A percentile compares a stretch with the other conserved stretches of the same genome.
Conservation (phyloP, 2,329 filamentous ascomycete species). For the Parascedosporium putredinis region DNA sequence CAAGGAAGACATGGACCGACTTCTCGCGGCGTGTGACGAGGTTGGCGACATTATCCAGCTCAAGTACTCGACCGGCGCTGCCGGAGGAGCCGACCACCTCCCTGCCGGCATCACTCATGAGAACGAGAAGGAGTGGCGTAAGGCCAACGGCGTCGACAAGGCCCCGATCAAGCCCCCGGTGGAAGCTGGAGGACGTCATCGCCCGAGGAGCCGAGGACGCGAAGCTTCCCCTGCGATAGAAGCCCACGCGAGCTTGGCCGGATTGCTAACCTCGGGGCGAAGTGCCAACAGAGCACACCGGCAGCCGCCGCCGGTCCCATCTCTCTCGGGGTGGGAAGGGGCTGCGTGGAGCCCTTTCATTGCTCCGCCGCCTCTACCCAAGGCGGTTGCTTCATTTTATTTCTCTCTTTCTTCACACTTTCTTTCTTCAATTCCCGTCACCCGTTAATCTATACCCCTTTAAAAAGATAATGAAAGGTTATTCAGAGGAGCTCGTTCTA, state of each 20-base stretch:
- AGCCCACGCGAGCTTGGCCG: not conserved
- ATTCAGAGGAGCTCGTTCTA: not conserved
- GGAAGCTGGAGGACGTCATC: slow-evolving; percentile 76
- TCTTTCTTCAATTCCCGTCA: not conserved
- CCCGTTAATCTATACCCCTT: not conserved
- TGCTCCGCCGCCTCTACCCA: too few species aligned
- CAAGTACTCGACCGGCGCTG: slow-evolving; percentile 94
- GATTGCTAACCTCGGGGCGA: not conserved
- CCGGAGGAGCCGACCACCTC: slow-evolving; percentile 72
- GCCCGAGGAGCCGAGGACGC: slow-evolving; percentile 64
- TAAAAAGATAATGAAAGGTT: not conserved
- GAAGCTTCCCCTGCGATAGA: slow-evolving; percentile 59
- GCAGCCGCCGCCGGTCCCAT: too few species aligned
- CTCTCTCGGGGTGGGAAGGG: not conserved
- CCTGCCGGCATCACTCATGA: slow-evolving; percentile 61
- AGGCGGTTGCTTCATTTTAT: not conserved
- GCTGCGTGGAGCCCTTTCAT: not conserved
- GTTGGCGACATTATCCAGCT: slow-evolving; percentile 85
- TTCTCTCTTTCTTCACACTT: not conserved
- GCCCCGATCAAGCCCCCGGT: slow-evolving; percentile 65
- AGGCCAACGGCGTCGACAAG: slow-evolving; percentile 54
- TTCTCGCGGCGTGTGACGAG: slow-evolving; percentile 83
- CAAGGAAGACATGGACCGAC: slow-evolving; percentile 91
- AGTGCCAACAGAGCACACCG: too few species aligned
- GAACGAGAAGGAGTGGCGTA: slow-evolving; percentile 59